These are phyloP conservation scores for Spathaspora passalidarum DNA, from an alignment of 805 yeast genomes.

Conservation along the genomic window DNA sequence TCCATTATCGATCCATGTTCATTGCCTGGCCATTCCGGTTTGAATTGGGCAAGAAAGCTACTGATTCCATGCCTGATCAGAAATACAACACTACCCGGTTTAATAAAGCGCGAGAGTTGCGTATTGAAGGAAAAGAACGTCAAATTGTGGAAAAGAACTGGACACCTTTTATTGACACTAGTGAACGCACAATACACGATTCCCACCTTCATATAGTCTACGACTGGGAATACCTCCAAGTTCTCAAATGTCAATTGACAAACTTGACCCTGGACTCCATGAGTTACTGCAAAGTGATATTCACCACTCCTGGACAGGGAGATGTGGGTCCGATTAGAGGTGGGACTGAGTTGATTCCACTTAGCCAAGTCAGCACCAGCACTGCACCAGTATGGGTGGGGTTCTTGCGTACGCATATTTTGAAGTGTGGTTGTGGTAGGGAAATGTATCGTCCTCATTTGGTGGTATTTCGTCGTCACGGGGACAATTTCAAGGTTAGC, in stretches of 20 bases:
- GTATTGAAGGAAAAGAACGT: conserved; percentile 9
- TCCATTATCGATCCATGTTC: conserved; percentile 23
- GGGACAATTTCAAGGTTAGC: conserved; percentile 18
- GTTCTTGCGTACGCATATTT: conserved; percentile 36
- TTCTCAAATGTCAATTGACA: conserved; percentile 19
- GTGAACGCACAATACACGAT: conserved; percentile 22
- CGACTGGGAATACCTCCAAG: neutral
- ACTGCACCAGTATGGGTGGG: conserved; percentile 33
- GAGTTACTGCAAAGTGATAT: conserved; percentile 5
- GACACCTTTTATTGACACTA: conserved; percentile 34
- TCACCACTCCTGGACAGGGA: conserved; percentile 4
- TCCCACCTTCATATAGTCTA: conserved; percentile 26
- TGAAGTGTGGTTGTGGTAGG: conserved; percentile 35
- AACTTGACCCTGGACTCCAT: conserved; percentile 9
- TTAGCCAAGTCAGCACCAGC: conserved; percentile 12
- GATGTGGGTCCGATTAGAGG: conserved; percentile 34
- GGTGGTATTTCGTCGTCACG: conserved; percentile 23
- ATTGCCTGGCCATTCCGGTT: conserved; percentile 30
- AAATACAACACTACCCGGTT: conserved; percentile 15
- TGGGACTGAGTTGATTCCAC: conserved; percentile 30
- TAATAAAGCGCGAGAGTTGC: conserved; percentile 19
- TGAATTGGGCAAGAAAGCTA: conserved; percentile 25
- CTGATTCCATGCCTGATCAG: conserved; percentile 16
- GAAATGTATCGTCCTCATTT: conserved; percentile 37
- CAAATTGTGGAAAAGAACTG: conserved; percentile 28